Percentiles rank a stretch among this genome's conserved stretches.
Evolutionary conservation across 2,329 filamentous ascomycete species (phyloP).

Genomic region (Trichoderma lentiforme): DNA sequence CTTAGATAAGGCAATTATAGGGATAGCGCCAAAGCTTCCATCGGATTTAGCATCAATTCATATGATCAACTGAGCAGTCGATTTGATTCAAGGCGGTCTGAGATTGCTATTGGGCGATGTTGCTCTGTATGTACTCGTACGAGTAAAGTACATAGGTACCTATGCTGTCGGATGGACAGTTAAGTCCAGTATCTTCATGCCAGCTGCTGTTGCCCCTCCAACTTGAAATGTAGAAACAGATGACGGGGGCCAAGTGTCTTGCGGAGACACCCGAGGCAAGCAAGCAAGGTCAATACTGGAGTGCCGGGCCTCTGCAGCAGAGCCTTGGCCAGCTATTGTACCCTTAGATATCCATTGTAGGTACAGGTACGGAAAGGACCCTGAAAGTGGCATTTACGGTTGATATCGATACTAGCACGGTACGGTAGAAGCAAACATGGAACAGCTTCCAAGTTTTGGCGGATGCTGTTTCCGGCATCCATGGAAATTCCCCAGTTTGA

Average conservation of each 20-base stretch:
- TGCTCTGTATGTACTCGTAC: not conserved
- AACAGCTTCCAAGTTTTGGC: not conserved
- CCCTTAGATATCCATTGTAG: too few relatives aligned
- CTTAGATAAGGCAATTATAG: not conserved
- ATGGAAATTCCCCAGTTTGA: not conserved
- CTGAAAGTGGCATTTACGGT: not conserved
- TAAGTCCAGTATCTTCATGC: not conserved
- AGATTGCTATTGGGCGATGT: not conserved
- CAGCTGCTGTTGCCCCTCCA: slow-evolving; percentile 9
- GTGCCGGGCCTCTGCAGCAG: not conserved
- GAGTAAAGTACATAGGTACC: too few relatives aligned
- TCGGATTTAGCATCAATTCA: not conserved
- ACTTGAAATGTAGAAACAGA: not conserved
- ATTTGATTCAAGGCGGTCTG: not conserved
- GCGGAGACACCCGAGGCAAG: not conserved
- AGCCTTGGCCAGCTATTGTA: not conserved
- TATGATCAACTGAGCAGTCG: not conserved
- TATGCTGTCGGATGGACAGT: not conserved
- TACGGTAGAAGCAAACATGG: not conserved
- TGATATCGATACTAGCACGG: not conserved
- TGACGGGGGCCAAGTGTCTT: not conserved
- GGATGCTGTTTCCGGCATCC: not conserved
- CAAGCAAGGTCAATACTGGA: not conserved
- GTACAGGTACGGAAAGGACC: not conserved
- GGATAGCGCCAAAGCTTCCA: not conserved